Conservation (phyloP, 805 yeast genomes). For the Pichia sporocuriosa region DNA sequence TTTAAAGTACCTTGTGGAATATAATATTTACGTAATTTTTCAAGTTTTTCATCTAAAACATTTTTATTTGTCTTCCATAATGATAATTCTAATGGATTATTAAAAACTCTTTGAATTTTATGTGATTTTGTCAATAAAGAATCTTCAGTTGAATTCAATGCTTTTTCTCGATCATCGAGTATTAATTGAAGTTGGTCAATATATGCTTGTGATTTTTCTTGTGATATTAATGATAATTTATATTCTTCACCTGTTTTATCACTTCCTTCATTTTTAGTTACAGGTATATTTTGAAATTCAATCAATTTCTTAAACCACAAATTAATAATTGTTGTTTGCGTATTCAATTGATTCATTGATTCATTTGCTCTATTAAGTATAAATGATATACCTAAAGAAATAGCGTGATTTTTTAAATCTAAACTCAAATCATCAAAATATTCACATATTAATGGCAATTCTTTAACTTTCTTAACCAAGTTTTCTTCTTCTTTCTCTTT, state of each 20-base stretch:
- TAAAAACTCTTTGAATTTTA: background rate
- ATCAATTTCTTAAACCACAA: conserved; percentile 42
- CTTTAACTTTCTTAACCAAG: background rate
- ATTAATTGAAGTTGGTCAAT: conserved; percentile 47
- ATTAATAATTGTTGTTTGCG: conserved; percentile 46
- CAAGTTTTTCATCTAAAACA: conserved; percentile 3
- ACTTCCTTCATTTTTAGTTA: conserved; percentile 25
- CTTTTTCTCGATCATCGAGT: conserved; percentile 37
- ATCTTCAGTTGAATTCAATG: conserved; percentile 28
- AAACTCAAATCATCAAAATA: background rate
- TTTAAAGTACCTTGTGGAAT: conserved; percentile 30
- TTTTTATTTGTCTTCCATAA: background rate
- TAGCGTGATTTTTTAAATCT: conserved; percentile 7
- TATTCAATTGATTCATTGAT: conserved; percentile 35
- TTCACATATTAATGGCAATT: conserved; percentile 10
- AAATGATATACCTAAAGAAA: conserved; percentile 16
- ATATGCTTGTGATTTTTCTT: conserved; percentile 59
- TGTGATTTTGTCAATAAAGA: background rate
- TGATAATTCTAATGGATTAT: too few relatives aligned
- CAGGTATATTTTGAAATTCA: conserved; percentile 39
- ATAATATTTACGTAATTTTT: conserved; percentile 25
- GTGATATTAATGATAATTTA: conserved; percentile 63
- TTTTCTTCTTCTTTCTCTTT: too few relatives aligned
- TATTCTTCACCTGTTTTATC: conserved; percentile 67
- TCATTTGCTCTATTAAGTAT: conserved; percentile 24